Conservation (phyloP, 306 rosid species). For the Parietaria judaica region DNA sequence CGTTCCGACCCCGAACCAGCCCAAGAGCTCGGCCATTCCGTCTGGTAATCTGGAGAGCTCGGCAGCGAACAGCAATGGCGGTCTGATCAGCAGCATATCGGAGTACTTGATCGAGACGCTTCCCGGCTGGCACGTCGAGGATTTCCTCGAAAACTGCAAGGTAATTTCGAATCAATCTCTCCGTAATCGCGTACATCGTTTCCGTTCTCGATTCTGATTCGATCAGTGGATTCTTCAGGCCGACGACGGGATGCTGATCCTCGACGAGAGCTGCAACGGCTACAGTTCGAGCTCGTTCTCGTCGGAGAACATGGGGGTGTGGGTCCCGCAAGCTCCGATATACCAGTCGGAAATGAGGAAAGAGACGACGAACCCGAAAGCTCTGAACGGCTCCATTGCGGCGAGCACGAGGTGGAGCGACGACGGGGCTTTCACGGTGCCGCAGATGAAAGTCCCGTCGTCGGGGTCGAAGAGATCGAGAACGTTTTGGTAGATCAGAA, state of each 20-base stretch:
- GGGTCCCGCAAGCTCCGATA: constrained; percentile 66
- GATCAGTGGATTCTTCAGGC: constrained; percentile 32
- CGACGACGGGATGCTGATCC: constrained; percentile 10
- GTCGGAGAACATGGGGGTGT: constrained; percentile 33
- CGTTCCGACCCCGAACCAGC: constrained; percentile 15
- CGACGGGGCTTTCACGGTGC: constrained; percentile 64
- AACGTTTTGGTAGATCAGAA: constrained; percentile 34
- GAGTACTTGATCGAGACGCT: constrained; percentile 82
- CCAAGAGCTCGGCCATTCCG: constrained; percentile 21
- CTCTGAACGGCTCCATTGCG: constrained; percentile 5
- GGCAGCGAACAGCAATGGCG: constrained; percentile 15
- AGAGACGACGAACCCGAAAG: constrained; percentile 28
- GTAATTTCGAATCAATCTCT: constrained; percentile 23
- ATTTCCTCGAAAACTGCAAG: constrained; percentile 55
- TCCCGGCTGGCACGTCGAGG: constrained; percentile 95
- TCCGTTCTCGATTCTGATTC: not conserved
- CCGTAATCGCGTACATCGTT: not conserved
- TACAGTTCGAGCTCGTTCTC: constrained; percentile 23
- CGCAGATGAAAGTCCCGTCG: constrained; percentile 50
- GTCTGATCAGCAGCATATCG: constrained; percentile 53
- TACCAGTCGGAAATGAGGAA: constrained; percentile 28
- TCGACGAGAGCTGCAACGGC: not conserved
- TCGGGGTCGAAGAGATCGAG: constrained; percentile 49
- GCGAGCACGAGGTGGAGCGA: constrained; percentile 39
- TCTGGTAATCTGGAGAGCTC: constrained; percentile 5